Evolutionary conservation across 2,329 filamentous ascomycete species (phyloP).

Genomic region (Ceratocystis ficicola): DNA sequence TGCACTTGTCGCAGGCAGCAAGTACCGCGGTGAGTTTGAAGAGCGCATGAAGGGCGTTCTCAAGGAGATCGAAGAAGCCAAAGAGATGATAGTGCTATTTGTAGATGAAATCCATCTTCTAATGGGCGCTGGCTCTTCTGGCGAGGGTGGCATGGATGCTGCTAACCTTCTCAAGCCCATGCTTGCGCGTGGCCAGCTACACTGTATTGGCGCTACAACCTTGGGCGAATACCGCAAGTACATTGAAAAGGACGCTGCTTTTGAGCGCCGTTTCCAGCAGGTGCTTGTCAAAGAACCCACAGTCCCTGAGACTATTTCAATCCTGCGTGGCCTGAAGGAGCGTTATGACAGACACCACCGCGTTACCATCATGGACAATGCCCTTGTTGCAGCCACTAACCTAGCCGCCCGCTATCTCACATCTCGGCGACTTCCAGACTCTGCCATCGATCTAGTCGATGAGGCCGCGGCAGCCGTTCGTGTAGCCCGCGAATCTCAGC

Average conservation of each 20-base stretch:
- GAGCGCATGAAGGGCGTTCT: conserved; percentile 98
- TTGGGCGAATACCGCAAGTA: conserved; percentile 95
- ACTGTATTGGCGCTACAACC: conserved; percentile 96
- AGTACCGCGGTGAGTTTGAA: conserved; percentile 96
- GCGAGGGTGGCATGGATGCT: conserved; percentile 96
- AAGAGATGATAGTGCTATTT: conserved; percentile 94
- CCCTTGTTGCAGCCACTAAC: conserved; percentile 81
- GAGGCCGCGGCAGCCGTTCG: conserved; percentile 94
- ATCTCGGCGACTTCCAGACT: conserved; percentile 79
- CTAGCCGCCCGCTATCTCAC: conserved; percentile 91
- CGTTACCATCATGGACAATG: conserved; percentile 89
- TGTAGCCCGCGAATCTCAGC: conserved; percentile 90
- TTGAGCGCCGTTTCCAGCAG: conserved; percentile 97
- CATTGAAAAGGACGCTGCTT: conserved; percentile 96
- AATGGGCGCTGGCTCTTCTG: conserved; percentile 90
- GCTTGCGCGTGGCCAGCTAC: conserved; percentile 88
- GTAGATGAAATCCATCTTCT: conserved; percentile 98
- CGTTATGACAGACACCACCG: conserved; percentile 97
- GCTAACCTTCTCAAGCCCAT: conserved; percentile 97
- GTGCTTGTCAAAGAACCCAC: conserved; percentile 91
- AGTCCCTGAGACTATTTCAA: conserved; percentile 84
- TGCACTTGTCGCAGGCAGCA: conserved; percentile 89
- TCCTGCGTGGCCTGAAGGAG: conserved; percentile 95
- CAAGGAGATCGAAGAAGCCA: conserved; percentile 89
- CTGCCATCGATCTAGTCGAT: conserved; percentile 90